Evolutionary conservation across 257 asterid genomes (phyloP).

Genomic region (Solanum gandarillasii): DNA sequence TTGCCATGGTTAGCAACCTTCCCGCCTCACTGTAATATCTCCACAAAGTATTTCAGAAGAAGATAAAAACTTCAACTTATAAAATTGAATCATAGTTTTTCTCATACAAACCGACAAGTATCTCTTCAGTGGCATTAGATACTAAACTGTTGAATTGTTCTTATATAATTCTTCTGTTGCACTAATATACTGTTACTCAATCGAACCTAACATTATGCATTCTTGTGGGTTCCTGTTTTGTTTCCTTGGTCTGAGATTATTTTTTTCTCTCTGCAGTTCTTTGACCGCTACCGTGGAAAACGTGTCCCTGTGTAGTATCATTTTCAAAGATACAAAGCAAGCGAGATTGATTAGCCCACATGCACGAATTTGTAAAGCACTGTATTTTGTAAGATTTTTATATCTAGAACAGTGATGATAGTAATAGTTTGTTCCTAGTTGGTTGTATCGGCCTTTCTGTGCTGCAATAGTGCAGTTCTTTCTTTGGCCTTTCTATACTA

Average conservation of each 20-base stretch:
- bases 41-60: neutral
- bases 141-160: neutral
- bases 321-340: constrained; percentile 1
- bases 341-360: neutral
- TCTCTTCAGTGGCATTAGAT: neutral
- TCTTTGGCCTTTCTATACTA: neutral
- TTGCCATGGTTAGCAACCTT: neutral
- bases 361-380: constrained; percentile 28
- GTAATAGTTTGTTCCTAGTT: neutral
- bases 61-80: neutral
- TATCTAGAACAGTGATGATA: neutral
- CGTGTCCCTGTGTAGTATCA: constrained; percentile 53
- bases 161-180: neutral
- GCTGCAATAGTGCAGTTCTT: neutral
- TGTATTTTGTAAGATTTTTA: neutral
- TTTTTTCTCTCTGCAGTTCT: constrained; percentile 41
- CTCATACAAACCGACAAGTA: neutral
- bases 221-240: neutral
- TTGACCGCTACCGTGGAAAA: constrained; percentile 71
- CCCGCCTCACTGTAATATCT: neutral
- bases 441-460: neutral
- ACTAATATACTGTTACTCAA: neutral
- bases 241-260: neutral
- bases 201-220: neutral
- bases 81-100: neutral